These are phyloP conservation scores for Termitomyces sp. DNA, from an alignment of 768 basidiomycete species.

Conservation along the genomic window DNA sequence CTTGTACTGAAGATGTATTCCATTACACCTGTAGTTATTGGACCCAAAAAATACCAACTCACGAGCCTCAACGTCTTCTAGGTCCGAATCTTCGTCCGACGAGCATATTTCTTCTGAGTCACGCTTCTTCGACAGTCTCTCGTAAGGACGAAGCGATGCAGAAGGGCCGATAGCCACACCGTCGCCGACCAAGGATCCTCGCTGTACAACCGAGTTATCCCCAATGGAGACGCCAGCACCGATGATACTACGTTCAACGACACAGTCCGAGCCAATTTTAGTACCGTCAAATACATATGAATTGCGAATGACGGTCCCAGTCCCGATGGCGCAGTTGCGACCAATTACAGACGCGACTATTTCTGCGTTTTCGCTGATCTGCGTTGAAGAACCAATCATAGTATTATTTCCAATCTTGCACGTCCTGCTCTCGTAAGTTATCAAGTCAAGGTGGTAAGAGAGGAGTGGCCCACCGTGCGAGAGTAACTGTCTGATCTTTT, in stretches of 20 bases:
- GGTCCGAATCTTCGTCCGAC: conserved; percentile 48
- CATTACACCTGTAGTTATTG: background rate
- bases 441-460: background rate
- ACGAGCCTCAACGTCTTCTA: conserved; percentile 68
- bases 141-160: conserved; percentile 61
- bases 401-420: conserved; percentile 78
- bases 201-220: conserved; percentile 58
- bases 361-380: conserved; percentile 59
- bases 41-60: conserved; percentile 18
- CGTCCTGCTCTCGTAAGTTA: conserved; percentile 41
- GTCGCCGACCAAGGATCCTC: conserved; percentile 79
- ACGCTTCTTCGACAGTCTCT: conserved; percentile 59
- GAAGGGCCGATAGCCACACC: conserved; percentile 75
- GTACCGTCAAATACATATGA: conserved; percentile 85
- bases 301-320: conserved; percentile 59
- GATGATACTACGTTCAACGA: conserved; percentile 76
- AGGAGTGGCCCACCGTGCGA: conserved; percentile 63
- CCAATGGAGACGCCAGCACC: conserved; percentile 72
- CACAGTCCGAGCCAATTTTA: conserved; percentile 61
- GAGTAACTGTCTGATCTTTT: conserved; percentile 65
- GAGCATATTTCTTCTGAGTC: conserved; percentile 28
- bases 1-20: conserved; percentile 37
- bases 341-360: conserved; percentile 78
- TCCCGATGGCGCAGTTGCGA: conserved; percentile 65
- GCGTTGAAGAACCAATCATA: conserved; percentile 78